Conservation (phyloP, 176 grass and related monocot genomes). For the Zea mays region Zm-B73-REFERENCE-NAM-5.0 NC_050097.1:214011001-214011500, state of each 20-base stretch:
- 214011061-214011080: neutral
- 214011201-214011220: neutral
- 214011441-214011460: conserved; percentile 9
- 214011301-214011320: neutral
- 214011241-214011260: neutral
- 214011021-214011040: no score
- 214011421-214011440: neutral
- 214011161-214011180: neutral
- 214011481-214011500: neutral
- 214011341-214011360: neutral
- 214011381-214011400: neutral
- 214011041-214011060: neutral
- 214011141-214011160: neutral
- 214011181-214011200: neutral
- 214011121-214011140: neutral
- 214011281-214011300: neutral
- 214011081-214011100: neutral
- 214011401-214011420: neutral
- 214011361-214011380: neutral
- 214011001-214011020: neutral
- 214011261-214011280: neutral
- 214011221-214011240: conserved; percentile 24
- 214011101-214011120: neutral
- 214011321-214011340: neutral
- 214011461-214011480: neutral